Conservation (phyloP, 225 moss, liverwort and hornwort species). For the Takakia lepidozioides region DNA sequence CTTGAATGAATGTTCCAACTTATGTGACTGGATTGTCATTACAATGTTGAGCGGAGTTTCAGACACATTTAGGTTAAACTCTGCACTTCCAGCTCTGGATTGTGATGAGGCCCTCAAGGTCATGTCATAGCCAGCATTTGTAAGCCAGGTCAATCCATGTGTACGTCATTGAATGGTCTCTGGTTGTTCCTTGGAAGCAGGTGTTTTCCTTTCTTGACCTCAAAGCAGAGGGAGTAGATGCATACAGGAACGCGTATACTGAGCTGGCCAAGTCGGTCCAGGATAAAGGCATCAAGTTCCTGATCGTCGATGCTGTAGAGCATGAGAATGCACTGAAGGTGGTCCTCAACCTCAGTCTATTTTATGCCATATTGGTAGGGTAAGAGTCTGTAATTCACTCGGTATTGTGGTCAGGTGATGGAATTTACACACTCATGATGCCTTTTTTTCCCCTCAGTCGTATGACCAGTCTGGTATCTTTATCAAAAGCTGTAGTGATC, state of each 20-base stretch:
- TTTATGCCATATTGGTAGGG: too few relatives aligned
- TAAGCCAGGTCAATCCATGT: too few relatives aligned
- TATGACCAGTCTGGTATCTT: too few relatives aligned
- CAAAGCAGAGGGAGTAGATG: constrained; percentile 38
- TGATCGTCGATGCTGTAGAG: constrained; percentile 47
- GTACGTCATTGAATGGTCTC: too few relatives aligned
- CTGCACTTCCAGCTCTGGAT: too few relatives aligned
- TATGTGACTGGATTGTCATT: too few relatives aligned
- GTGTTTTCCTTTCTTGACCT: constrained; percentile 62
- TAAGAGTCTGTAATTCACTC: constrained; percentile 1
- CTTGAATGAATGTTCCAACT: too few relatives aligned
- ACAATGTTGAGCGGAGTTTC: too few relatives aligned
- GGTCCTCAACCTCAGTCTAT: constrained; percentile 1
- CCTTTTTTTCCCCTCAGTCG: not conserved
- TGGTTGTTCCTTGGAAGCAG: constrained; percentile 24
- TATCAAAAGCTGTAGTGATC: too few relatives aligned
- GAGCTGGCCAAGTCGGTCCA: constrained; percentile 58
- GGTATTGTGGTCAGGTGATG: not conserved
- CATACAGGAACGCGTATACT: constrained; percentile 30
- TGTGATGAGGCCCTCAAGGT: too few relatives aligned
- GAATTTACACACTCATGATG: not conserved
- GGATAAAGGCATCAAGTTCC: constrained; percentile 59
- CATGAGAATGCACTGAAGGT: constrained; percentile 81
- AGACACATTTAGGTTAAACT: too few relatives aligned
- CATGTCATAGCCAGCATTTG: too few relatives aligned